Evolutionary conservation across 371 early-diverging fungal genomes (phyloP).

Genomic region (Lichtheimia ramosa): DNA sequence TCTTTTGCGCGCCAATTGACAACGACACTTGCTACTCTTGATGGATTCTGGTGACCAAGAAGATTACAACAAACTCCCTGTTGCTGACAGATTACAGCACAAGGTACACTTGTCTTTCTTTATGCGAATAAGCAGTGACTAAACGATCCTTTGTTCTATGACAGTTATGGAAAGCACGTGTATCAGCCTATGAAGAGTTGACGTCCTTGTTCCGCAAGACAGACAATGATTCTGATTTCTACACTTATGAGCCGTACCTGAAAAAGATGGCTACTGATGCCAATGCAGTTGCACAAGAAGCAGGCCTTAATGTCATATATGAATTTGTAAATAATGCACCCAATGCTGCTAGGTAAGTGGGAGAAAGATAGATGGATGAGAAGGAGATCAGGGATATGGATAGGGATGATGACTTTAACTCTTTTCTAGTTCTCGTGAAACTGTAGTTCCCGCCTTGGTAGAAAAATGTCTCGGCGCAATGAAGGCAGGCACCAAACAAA

Average conservation of each 20-base stretch:
- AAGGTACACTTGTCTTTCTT: constrained; percentile 52
- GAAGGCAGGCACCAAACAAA: constrained; percentile 78
- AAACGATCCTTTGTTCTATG: neutral
- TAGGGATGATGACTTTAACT: too few relatives aligned
- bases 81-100: constrained; percentile 68
- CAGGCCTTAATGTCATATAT: constrained; percentile 74
- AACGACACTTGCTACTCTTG: neutral
- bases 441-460: constrained; percentile 78
- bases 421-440: constrained; percentile 59
- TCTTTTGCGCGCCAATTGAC: neutral
- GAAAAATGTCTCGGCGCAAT: constrained; percentile 89
- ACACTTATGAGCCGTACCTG: constrained; percentile 66
- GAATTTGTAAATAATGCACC: constrained; percentile 85
- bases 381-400: neutral
- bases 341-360: constrained; percentile 64
- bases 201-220: constrained; percentile 65
- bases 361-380: neutral
- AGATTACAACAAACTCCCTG: constrained; percentile 68
- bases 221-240: constrained; percentile 67
- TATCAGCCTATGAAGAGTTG: constrained; percentile 85
- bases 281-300: constrained; percentile 92
- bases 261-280: constrained; percentile 84
- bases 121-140: constrained; percentile 2
- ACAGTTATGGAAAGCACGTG: constrained; percentile 94
- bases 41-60: constrained; percentile 49